Conservation (phyloP, 768 basidiomycete genomes). For the Pisolithus albus region DNA sequence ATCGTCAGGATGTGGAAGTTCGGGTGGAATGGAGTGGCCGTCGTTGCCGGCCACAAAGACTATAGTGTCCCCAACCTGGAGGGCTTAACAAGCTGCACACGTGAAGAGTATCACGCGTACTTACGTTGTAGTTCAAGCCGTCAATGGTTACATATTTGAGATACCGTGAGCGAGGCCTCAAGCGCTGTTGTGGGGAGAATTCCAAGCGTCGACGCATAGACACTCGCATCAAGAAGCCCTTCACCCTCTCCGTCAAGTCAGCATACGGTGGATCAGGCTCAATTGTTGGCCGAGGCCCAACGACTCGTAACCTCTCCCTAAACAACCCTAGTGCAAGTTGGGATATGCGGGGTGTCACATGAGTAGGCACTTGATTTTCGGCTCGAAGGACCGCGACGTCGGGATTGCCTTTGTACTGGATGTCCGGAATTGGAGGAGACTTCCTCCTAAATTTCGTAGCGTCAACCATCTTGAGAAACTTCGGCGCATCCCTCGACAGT, state of each 20-base stretch:
- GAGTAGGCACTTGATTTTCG: slow-evolving; percentile 49
- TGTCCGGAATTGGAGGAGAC: background rate
- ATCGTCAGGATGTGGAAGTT: slow-evolving; percentile 30
- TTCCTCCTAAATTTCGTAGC: background rate
- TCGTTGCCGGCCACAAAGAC: slow-evolving; percentile 39
- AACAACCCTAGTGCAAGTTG: slow-evolving; percentile 46
- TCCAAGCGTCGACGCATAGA: slow-evolving; percentile 10
- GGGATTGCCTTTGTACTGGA: slow-evolving; percentile 32
- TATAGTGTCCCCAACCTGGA: slow-evolving; percentile 58
- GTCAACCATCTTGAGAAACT: slow-evolving; percentile 9
- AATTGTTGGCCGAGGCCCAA: slow-evolving; percentile 37
- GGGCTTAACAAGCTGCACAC: slow-evolving; percentile 1
- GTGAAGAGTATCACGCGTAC: slow-evolving; percentile 3
- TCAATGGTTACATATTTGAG: slow-evolving; percentile 39
- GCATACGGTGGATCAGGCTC: slow-evolving; percentile 10
- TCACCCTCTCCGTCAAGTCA: slow-evolving; percentile 13
- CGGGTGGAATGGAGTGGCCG: slow-evolving; percentile 21
- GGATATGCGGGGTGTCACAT: slow-evolving; percentile 57
- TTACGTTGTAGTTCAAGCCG: slow-evolving; percentile 37
- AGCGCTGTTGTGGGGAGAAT: slow-evolving; percentile 26
- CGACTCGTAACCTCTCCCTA: slow-evolving; percentile 45
- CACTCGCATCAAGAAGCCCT: slow-evolving; percentile 16
- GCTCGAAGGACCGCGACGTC: slow-evolving; percentile 52
- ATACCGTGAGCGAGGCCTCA: slow-evolving; percentile 29
- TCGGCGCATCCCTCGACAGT: slow-evolving; percentile 6